These are phyloP conservation scores for Ceratorhiza oryzae-sativae DNA, from an alignment of 1,284 basidiomycete species.

Conservation along the genomic window DNA sequence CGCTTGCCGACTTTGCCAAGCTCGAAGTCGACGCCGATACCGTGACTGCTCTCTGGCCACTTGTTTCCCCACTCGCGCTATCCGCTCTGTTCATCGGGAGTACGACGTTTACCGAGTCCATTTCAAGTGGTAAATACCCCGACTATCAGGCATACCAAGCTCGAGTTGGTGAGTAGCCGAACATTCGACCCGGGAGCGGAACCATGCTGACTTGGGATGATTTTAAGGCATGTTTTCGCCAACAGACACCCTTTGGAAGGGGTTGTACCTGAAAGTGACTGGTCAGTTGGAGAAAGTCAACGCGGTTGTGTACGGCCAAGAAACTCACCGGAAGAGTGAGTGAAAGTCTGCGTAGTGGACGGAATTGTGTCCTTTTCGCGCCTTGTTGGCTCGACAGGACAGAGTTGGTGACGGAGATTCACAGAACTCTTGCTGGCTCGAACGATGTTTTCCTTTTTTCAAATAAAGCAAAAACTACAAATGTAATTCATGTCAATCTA, in stretches of 20 bases:
- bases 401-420: neutral
- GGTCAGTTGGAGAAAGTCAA: constrained; percentile 54
- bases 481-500: too few relatives aligned
- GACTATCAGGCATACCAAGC: constrained; percentile 75
- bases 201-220: constrained; percentile 28
- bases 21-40: constrained; percentile 41
- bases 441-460: neutral
- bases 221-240: constrained; percentile 37
- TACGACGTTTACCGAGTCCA: constrained; percentile 80
- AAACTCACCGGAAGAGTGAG: neutral
- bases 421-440: neutral
- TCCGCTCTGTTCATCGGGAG: constrained; percentile 75
- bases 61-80: constrained; percentile 65
- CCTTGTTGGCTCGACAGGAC: neutral
- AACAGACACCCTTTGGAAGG: constrained; percentile 50
- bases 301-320: constrained; percentile 54
- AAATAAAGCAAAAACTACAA: neutral
- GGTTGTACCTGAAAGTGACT: constrained; percentile 50
- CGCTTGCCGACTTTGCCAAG: constrained; percentile 41
- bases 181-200: constrained; percentile 23
- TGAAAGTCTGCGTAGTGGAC: neutral
- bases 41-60: constrained; percentile 53
- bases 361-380: too few relatives aligned
- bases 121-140: constrained; percentile 80
- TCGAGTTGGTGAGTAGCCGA: constrained; percentile 76